phyloP scores from a whole-genome alignment of 441 rosid genomes.

The Mallotus repandus region DNA sequence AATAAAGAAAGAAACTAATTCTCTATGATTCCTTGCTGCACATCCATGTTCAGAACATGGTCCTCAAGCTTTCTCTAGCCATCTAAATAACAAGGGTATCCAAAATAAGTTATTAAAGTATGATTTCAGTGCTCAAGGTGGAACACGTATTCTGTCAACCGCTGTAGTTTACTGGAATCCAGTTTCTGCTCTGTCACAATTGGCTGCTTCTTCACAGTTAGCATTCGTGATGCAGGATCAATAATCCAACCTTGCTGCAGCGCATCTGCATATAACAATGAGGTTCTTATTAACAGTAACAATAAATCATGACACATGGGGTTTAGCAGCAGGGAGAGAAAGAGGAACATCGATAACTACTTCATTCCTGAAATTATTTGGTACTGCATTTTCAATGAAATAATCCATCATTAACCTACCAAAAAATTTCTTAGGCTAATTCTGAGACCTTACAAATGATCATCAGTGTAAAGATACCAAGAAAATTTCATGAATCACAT shows the following conservation, averaged over 20 bases:
- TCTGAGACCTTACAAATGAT: neutral
- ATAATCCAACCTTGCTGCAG: constrained; percentile 63
- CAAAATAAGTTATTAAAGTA: neutral
- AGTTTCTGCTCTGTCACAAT: constrained; percentile 62
- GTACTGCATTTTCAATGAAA: neutral
- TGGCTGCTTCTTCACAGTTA: constrained; percentile 69
- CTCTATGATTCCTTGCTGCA: neutral
- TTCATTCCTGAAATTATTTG: neutral
- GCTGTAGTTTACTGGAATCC: constrained; percentile 71
- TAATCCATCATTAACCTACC: neutral
- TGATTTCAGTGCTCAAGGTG: constrained; percentile 72
- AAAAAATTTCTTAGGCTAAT: neutral
- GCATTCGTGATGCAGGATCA: constrained; percentile 64
- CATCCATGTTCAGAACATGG: neutral
- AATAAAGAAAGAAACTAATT: neutral
- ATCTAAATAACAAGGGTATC: neutral
- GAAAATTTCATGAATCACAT: neutral
- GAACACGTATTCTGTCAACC: constrained; percentile 83
- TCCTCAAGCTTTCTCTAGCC: neutral
- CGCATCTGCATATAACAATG: constrained; percentile 49
- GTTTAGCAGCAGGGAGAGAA: neutral
- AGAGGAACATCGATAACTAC: neutral
- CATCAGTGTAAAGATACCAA: neutral
- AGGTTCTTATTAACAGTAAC: constrained; percentile 1
- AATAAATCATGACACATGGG: neutral